phyloP scores from a whole-genome alignment of 306 rosid species.

The Pterocarpus macrocarpus region DNA sequence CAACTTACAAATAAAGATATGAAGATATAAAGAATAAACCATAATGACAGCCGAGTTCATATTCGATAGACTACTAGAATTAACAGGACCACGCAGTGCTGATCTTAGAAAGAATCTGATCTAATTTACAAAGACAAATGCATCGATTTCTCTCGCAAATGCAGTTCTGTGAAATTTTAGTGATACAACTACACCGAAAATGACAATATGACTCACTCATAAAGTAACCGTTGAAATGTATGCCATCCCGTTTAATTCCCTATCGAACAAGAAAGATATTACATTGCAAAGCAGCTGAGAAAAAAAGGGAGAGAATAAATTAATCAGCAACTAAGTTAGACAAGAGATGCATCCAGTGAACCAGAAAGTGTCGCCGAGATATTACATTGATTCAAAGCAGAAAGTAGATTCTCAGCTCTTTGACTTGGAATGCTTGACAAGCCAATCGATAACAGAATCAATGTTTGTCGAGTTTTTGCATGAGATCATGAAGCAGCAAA shows the following conservation, averaged over 20 bases:
- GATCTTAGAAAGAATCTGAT: constrained; percentile 19
- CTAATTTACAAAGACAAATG: constrained; percentile 39
- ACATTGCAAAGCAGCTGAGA: constrained; percentile 43
- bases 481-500: constrained; percentile 94
- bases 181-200: constrained; percentile 35
- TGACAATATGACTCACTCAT: constrained; percentile 41
- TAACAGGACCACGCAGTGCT: neutral
- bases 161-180: constrained; percentile 32
- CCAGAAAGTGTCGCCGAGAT: constrained; percentile 52
- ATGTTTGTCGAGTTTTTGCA: constrained; percentile 97
- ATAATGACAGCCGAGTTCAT: neutral
- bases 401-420: constrained; percentile 66
- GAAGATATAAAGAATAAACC: neutral
- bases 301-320: constrained; percentile 43
- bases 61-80: neutral
- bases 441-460: constrained; percentile 92
- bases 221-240: constrained; percentile 37
- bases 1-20: no score
- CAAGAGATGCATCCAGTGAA: constrained; percentile 58
- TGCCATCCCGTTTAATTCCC: constrained; percentile 31
- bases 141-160: constrained; percentile 31
- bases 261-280: constrained; percentile 41
- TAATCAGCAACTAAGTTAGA: constrained; percentile 61
- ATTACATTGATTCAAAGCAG: constrained; percentile 55
- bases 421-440: constrained; percentile 94